Evolutionary conservation across 2,329 filamentous ascomycete species (phyloP), one percentile per base, ranked within the genome.

Genomic region (Ilyonectria sp.): DNA sequence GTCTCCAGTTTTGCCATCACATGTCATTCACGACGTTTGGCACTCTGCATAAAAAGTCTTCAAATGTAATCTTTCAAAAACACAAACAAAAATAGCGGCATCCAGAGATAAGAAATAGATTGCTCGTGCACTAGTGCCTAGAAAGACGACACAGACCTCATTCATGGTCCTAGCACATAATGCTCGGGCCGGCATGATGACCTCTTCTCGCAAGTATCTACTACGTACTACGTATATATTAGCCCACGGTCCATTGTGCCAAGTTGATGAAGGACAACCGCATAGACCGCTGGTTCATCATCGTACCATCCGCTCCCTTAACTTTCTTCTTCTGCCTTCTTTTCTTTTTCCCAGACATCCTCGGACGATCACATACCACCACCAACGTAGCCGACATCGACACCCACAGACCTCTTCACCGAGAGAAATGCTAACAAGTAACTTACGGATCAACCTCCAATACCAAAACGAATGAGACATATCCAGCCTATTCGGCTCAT

Each of bases 251-350:
- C 35, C 31, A 3, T 9, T 33, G 31, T 33, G 31, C 19, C 37
- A 29, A 26, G 13, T 50, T 50, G 53, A 46, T 54, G 52, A 33
- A 43, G 15, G 7, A 43, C 35, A 56, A n/a, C 19, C 57, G 57
- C 57, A 60, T 60, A 60, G 57, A 23, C 57, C 57, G 57, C 31
- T 17, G 7, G 46, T 60, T 60, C 46, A 19, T 19, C 31, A 10
- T 31, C n/a, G 19, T 29, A 23, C 40, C 37, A 2, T 21, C 26
- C 29, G 31, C 40, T 43, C 29, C 17, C 31, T 50, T n/a, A 17
- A 11, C 23, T 37, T 50, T 60, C 46, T 60, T 49, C 23, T 31
- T 21, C 26, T 21, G n/a, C 43, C 11, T 37, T 40, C 35, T 9
- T 56, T 50, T 33, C 56, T 37, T 26, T 37, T 43, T 19, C 15